Evolutionary conservation across 352 stramenopile genomes (phyloP).

Genomic region (Aphanomyces cochlioides): DNA sequence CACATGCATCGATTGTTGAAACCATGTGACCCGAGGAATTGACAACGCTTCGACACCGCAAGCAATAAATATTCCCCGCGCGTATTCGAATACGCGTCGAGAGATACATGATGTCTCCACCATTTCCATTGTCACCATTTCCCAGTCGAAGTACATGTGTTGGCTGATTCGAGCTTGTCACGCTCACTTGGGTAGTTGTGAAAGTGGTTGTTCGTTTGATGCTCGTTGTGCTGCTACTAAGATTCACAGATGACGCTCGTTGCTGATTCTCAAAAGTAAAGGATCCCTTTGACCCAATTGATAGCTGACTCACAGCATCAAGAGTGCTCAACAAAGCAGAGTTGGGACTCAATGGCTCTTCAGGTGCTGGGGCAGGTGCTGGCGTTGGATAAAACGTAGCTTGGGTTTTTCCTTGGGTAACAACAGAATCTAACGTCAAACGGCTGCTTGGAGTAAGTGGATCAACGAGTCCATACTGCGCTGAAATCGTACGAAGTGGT

Average conservation of each 20-base stretch:
- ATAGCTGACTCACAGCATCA: constrained; percentile 29
- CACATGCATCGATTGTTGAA: constrained; percentile 19
- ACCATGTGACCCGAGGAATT: background rate
- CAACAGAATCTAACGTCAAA: constrained; percentile 14
- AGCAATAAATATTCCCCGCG: constrained; percentile 25
- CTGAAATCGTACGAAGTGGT: background rate
- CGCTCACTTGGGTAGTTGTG: constrained; percentile 15
- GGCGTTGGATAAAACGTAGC: constrained; percentile 8
- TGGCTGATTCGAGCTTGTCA: constrained; percentile 4
- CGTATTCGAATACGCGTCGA: constrained; percentile 28
- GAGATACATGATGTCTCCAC: constrained; percentile 27
- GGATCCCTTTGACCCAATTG: constrained; percentile 10
- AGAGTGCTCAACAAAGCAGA: constrained; percentile 23
- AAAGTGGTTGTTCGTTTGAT: constrained; percentile 27
- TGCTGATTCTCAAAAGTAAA: constrained; percentile 19
- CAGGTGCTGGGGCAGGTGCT: background rate
- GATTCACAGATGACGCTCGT: background rate
- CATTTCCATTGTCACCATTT: constrained; percentile 19
- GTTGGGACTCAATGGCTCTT: constrained; percentile 29
- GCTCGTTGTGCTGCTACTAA: constrained; percentile 4
- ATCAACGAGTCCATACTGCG: constrained; percentile 18
- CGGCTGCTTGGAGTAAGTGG: constrained; percentile 26
- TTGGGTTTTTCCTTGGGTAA: constrained; percentile 9
- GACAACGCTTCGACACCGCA: constrained; percentile 6
- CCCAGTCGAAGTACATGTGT: constrained; percentile 21